phyloP scores from a whole-genome alignment of 345 rosid species.

The Isatis tinctoria region DNA sequence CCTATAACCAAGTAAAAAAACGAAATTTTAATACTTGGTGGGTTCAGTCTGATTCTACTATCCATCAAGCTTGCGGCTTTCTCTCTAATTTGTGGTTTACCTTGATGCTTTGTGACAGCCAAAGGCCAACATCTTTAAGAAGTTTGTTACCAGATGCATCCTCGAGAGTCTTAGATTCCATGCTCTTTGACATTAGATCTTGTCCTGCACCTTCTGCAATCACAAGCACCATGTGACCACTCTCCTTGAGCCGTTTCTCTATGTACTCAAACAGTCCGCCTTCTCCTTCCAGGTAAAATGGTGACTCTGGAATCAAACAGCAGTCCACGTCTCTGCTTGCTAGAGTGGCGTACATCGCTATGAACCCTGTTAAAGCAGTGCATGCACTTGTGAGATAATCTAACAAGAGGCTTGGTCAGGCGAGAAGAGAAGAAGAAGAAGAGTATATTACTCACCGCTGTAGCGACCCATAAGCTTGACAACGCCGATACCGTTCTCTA shows the following conservation, averaged over 20 bases:
- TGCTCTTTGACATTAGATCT: conserved; percentile 53
- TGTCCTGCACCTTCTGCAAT: conserved; percentile 89
- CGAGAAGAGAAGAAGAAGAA: not conserved
- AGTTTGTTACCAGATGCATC: conserved; percentile 93
- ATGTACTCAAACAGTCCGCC: conserved; percentile 69
- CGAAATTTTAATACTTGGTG: not conserved
- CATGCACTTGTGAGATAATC: not conserved
- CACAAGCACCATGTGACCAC: conserved; percentile 80
- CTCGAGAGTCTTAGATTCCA: conserved; percentile 35
- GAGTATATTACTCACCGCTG: conserved; percentile 45
- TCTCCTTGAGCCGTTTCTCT: conserved; percentile 64
- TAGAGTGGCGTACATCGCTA: conserved; percentile 84
- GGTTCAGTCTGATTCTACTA: not conserved
- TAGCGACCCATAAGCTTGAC: conserved; percentile 83
- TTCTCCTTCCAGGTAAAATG: conserved; percentile 70
- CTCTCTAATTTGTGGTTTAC: conserved; percentile 26
- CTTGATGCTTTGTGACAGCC: conserved; percentile 68
- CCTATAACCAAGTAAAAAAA: conserved; percentile 32
- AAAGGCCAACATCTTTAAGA: conserved; percentile 70
- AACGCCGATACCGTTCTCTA: conserved; percentile 65
- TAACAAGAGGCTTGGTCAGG: not conserved
- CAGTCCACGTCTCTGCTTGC: conserved; percentile 92
- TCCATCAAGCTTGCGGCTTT: not conserved
- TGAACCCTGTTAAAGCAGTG: conserved; percentile 48
- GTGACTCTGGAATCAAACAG: conserved; percentile 85